Conservation (phyloP, 2,329 filamentous ascomycete species). For the Dactylellina parvicollis region DNA sequence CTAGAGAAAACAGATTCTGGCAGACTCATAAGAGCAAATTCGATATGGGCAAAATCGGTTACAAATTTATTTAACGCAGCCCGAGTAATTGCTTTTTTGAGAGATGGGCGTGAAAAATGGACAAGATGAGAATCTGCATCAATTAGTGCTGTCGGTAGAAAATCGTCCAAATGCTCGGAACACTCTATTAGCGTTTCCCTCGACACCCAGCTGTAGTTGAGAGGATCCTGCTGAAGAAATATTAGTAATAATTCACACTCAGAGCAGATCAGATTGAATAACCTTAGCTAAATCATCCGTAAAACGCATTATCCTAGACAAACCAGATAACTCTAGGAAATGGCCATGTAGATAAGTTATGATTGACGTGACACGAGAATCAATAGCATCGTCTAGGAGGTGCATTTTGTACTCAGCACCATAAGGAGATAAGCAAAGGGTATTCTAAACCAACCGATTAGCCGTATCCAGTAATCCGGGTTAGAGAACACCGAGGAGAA, state of each 20-base stretch:
- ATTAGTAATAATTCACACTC: not conserved
- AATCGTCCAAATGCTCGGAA: constrained; percentile 84
- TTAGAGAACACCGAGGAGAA: constrained; percentile 67
- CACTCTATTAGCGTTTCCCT: constrained; percentile 68
- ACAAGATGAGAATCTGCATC: constrained; percentile 86
- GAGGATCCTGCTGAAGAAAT: constrained; percentile 60
- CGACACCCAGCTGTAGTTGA: constrained; percentile 68
- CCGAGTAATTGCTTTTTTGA: constrained; percentile 81
- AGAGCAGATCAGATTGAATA: not conserved
- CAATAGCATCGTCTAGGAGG: constrained; percentile 69
- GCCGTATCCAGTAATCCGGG: not conserved
- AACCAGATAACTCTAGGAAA: constrained; percentile 78
- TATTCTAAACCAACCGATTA: constrained; percentile 21
- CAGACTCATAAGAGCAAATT: constrained; percentile 67
- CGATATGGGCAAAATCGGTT: constrained; percentile 78
- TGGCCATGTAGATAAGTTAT: constrained; percentile 75
- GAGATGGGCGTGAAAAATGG: constrained; percentile 74
- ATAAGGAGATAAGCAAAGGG: constrained; percentile 49
- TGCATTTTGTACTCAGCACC: constrained; percentile 64
- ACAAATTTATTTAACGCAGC: constrained; percentile 86
- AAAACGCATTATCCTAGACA: constrained; percentile 72
- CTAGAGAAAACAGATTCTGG: constrained; percentile 58
- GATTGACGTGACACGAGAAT: constrained; percentile 69
- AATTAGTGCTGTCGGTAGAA: constrained; percentile 90
- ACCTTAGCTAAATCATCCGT: constrained; percentile 61